Evolutionary conservation across 2,329 filamentous ascomycete genomes (phyloP).

Genomic region (Colletotrichum destructivum): DNA sequence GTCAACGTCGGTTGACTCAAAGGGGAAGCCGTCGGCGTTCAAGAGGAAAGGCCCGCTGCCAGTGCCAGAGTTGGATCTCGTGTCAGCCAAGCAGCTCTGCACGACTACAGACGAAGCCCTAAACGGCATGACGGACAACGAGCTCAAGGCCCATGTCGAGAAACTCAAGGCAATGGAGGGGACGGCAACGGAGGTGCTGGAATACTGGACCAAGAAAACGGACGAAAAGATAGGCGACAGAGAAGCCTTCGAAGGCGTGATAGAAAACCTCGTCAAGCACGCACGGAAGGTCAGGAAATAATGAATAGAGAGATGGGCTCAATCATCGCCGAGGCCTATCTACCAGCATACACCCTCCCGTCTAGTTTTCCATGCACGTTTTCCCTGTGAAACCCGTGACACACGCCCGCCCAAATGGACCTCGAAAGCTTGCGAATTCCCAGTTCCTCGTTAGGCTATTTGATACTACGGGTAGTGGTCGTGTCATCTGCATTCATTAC

Average conservation of each 20-base stretch:
- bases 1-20: slow-evolving; percentile 72
- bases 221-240: slow-evolving; percentile 92
- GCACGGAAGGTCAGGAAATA: slow-evolving; percentile 87
- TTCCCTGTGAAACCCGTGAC: slow-evolving; percentile 24
- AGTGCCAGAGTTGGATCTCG: slow-evolving; percentile 83
- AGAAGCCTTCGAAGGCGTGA: slow-evolving; percentile 95
- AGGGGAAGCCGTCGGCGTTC: slow-evolving; percentile 65
- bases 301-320: slow-evolving; percentile 44
- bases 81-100: slow-evolving; percentile 83
- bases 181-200: slow-evolving; percentile 82
- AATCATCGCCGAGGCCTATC: slow-evolving; percentile 39
- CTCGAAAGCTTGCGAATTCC: slow-evolving; percentile 25
- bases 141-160: slow-evolving; percentile 80
- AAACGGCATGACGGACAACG: slow-evolving; percentile 81
- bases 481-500: slow-evolving; percentile 41
- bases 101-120: slow-evolving; percentile 88
- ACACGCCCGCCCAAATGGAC: slow-evolving; percentile 15
- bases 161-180: slow-evolving; percentile 78
- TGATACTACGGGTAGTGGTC: slow-evolving; percentile 30
- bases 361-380: slow-evolving; percentile 28
- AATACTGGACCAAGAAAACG: slow-evolving; percentile 89
- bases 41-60: slow-evolving; percentile 72
- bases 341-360: slow-evolving; percentile 40
- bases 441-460: slow-evolving; percentile 19
- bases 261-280: slow-evolving; percentile 96